Conservation (phyloP, 768 basidiomycete genomes). For the Chlorophyllum brunneum region DNA sequence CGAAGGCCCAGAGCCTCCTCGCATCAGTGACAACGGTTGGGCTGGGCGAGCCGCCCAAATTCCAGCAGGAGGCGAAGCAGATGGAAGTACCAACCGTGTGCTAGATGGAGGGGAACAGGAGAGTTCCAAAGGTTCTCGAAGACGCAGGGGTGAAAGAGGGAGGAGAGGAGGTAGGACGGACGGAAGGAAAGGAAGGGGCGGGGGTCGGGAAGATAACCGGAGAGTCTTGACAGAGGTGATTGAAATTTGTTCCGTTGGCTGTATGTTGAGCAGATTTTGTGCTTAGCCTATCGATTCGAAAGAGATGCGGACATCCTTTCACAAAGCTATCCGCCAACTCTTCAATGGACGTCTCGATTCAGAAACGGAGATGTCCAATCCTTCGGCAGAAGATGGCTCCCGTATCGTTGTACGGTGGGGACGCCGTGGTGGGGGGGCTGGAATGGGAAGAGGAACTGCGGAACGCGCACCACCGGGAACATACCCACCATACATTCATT, state of each 20-base stretch:
- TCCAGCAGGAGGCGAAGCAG: slow-evolving; percentile 20
- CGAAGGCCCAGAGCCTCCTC: slow-evolving; percentile 78
- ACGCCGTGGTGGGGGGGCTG: slow-evolving; percentile 44
- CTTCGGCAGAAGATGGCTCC: slow-evolving; percentile 58
- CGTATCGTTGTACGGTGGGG: slow-evolving; percentile 81
- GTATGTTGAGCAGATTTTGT: background rate
- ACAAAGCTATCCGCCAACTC: slow-evolving; percentile 72
- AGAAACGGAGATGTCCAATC: slow-evolving; percentile 59
- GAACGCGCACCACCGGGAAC: slow-evolving; percentile 54
- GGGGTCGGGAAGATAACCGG: slow-evolving; percentile 54
- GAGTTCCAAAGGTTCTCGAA: slow-evolving; percentile 14
- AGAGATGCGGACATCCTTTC: slow-evolving; percentile 74
- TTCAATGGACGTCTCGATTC: slow-evolving; percentile 85
- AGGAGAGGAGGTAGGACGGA: too few species aligned
- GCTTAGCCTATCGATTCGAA: slow-evolving; percentile 81
- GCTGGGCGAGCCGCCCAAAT: slow-evolving; percentile 40
- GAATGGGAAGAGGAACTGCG: slow-evolving; percentile 37
- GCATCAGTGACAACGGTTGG: slow-evolving; percentile 76
- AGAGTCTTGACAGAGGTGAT: slow-evolving; percentile 81
- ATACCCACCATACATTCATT: slow-evolving; percentile 89
- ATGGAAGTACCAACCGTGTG: background rate
- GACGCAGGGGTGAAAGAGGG: slow-evolving; percentile 36
- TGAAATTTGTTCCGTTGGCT: slow-evolving; percentile 21
- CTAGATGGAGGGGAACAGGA: slow-evolving; percentile 14
- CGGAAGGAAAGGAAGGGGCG: slow-evolving; percentile 44